These are phyloP conservation scores for Melocanna baccifera DNA, from an alignment of 176 grass and related monocot genomes.

Conservation along the genomic window DNA sequence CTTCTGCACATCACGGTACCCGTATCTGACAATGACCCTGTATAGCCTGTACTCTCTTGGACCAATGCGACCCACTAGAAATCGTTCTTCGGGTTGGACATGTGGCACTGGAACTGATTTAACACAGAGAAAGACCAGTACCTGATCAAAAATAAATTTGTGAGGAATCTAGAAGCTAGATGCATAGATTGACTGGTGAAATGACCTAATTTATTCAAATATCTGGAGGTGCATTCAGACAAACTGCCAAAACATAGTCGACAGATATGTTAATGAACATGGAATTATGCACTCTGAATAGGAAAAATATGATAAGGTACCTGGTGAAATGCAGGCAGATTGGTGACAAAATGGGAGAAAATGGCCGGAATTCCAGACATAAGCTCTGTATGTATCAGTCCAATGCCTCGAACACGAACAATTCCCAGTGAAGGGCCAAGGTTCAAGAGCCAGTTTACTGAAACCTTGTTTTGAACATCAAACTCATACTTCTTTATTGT, in stretches of 20 bases:
- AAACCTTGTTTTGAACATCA: constrained; percentile 95
- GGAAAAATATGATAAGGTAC: constrained; percentile 20
- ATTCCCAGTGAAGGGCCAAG: constrained; percentile 91
- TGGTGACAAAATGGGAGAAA: constrained; percentile 96
- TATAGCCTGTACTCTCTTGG: constrained; percentile 92
- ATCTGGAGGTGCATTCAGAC: neutral
- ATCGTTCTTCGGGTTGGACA: constrained; percentile 66
- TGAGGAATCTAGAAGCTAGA: constrained; percentile 11
- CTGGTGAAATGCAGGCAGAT: constrained; percentile 97
- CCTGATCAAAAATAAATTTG: constrained; percentile 49
- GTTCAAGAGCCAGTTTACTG: constrained; percentile 85
- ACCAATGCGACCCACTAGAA: constrained; percentile 87
- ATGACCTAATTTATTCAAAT: neutral
- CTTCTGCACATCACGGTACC: constrained; percentile 90
- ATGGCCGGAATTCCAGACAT: constrained; percentile 91
- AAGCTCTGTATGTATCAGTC: constrained; percentile 89
- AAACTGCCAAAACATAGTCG: neutral
- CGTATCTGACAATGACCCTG: constrained; percentile 82
- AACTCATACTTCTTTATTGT: constrained; percentile 95
- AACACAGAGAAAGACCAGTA: constrained; percentile 86
- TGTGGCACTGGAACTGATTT: constrained; percentile 85
- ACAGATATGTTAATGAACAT: neutral
- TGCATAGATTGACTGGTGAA: neutral
- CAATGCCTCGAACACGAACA: constrained; percentile 82
- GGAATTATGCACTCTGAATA: neutral